Percentiles rank a stretch among this genome's conserved stretches.
Conservation (phyloP, 257 asterid genomes). For the Apocynum venetum region DNA sequence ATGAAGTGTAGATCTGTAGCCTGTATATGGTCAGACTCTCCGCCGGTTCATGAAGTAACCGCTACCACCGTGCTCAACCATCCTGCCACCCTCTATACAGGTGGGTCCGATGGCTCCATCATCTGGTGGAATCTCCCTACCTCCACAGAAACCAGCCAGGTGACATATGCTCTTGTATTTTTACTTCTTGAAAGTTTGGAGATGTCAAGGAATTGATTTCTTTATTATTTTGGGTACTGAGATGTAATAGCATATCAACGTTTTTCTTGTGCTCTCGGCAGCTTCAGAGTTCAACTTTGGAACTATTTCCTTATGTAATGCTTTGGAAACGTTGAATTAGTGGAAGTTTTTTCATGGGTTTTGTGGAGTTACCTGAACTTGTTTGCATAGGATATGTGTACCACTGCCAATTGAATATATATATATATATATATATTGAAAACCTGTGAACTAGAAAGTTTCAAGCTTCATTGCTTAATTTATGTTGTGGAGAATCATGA, state of each 20-base stretch:
- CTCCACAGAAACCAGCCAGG: constrained; percentile 28
- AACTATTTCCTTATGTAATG: background rate
- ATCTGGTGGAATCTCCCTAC: constrained; percentile 82
- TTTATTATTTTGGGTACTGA: background rate
- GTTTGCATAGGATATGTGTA: background rate
- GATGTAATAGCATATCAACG: too few species aligned
- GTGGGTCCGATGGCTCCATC: constrained; percentile 99
- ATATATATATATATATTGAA: too few species aligned
- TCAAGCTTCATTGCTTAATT: constrained; percentile 5
- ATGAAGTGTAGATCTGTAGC: constrained; percentile 96
- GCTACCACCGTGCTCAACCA: constrained; percentile 63
- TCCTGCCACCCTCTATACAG: constrained; percentile 90
- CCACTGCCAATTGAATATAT: too few species aligned
- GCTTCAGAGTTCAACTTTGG: background rate
- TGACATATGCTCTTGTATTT: background rate
- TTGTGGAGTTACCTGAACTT: background rate
- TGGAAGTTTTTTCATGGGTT: background rate
- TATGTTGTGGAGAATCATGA: constrained; percentile 9
- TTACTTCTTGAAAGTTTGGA: background rate
- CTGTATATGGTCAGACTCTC: constrained; percentile 91
- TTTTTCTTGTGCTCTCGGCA: background rate
- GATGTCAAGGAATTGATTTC: background rate
- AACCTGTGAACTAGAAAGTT: background rate
- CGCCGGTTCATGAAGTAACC: constrained; percentile 80
- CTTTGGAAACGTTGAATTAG: constrained; percentile 3